Evolutionary conservation across 2,329 filamentous ascomycete genomes (phyloP).

Genomic region (Sporothrix euskadiensis): DNA sequence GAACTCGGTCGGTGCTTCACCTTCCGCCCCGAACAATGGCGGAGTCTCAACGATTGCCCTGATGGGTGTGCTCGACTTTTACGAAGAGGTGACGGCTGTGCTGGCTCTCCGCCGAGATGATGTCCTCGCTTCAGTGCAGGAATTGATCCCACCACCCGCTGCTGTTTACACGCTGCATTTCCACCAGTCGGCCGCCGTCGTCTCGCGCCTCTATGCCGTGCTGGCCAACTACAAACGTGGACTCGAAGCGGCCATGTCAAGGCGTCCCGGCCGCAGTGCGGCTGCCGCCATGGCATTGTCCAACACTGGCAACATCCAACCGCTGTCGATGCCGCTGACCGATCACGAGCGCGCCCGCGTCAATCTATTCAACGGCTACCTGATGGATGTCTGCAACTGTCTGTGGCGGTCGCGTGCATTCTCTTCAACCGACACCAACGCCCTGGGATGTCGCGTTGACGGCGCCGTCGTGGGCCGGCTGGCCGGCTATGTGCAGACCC

Average conservation of each 20-base stretch:
- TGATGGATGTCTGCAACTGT: conserved; percentile 85
- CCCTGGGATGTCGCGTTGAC: conserved; percentile 56
- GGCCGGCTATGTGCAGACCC: conserved; percentile 48
- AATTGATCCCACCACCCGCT: conserved; percentile 66
- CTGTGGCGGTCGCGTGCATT: conserved; percentile 77
- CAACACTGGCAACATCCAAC: background rate
- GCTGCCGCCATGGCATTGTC: conserved; percentile 3
- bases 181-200: conserved; percentile 59
- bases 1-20: conserved; percentile 45
- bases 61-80: conserved; percentile 68
- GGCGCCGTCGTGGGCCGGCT: conserved; percentile 48
- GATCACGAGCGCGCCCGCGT: conserved; percentile 62
- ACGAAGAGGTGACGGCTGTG: conserved; percentile 60
- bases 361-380: conserved; percentile 74
- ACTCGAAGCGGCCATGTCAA: conserved; percentile 64
- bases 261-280: conserved; percentile 28
- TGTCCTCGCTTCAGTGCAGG: conserved; percentile 58
- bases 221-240: conserved; percentile 72
- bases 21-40: conserved; percentile 32
- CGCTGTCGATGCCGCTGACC: conserved; percentile 34
- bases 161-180: conserved; percentile 74
- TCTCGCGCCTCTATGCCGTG: conserved; percentile 69
- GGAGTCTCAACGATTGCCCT: conserved; percentile 36
- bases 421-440: conserved; percentile 62
- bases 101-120: conserved; percentile 50